Base-by-base conservation (phyloP, 2,329 filamentous ascomycete genomes). In the Trichothecium sympodiale region DNA sequence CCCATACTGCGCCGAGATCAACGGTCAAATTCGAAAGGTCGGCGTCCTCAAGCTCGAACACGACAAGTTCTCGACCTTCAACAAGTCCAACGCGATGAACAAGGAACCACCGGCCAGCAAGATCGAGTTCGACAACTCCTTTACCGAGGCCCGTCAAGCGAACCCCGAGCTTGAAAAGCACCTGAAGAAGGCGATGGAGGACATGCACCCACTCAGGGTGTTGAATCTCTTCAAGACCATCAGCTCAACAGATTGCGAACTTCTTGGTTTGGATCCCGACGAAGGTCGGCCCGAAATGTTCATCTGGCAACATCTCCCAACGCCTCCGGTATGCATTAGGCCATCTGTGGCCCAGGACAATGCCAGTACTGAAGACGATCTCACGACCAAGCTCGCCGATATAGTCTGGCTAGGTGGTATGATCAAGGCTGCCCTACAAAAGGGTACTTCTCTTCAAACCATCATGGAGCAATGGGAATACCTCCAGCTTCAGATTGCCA, bases 391-490 rank as follows among this genome's bases (percentile, higher is more conserved):
- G 55, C 73, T 98, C n/a, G 83, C 87, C 20, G 89, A 98, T 53
- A 96, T 98, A 44, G 81, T 95, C 8, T 85, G 93, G 49, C 85
- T 93, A 43, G 94, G 88, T 52, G 82, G 83, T 37, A 76, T 93
- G 47, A 85, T 98, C 43, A 79, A 83, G 34, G 82, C 84, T 16
- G 85, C 86, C 0, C 59, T 96, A 13, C 71, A 81, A 41, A 87
- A 86, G 46, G 89, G 89, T 8, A 83, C 88, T 12, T 78, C 86
- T 0, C 72, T 98, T 3, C 76, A 83, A 45, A 93, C 85, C 1
- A 83, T 96, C 38, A 93, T 96, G 79, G 91, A 98, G 55, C 87
- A 94, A 49, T 98, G 91, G 91, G 91, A 98, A 53, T 96, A 89
- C 50, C 65, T 98, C 41, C 89, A 96, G 52, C 71, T 94, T 8